These are phyloP conservation scores for Saccharomyces hybrid DNA, from an alignment of 1,139 yeast species.

Conservation along the genomic window DNA sequence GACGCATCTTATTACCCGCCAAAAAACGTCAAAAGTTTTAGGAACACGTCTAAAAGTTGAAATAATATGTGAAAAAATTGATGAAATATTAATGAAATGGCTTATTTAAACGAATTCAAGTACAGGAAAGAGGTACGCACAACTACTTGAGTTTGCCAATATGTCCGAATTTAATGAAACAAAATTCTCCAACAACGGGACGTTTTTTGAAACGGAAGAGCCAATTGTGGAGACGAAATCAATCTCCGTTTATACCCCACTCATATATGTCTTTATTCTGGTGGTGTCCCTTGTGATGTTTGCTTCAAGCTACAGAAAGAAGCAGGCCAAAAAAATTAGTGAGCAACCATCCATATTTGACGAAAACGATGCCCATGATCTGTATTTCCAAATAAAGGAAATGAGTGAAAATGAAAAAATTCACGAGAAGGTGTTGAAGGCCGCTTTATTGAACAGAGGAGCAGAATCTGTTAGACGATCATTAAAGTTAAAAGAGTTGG, in stretches of 20 bases:
- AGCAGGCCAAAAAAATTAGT: constrained; percentile 46
- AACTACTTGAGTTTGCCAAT: not conserved
- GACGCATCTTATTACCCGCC: not conserved
- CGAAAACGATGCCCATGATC: constrained; percentile 55
- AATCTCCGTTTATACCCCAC: constrained; percentile 79
- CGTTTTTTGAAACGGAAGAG: constrained; percentile 16
- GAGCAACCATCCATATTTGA: constrained; percentile 63
- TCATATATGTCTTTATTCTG: constrained; percentile 67
- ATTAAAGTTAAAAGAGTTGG: constrained; percentile 60
- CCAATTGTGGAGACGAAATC: constrained; percentile 29
- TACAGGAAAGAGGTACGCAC: not conserved
- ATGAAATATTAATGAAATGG: constrained; percentile 8
- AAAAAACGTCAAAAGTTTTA: not conserved
- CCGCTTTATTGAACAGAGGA: constrained; percentile 78
- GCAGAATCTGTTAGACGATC: constrained; percentile 89
- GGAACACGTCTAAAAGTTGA: constrained; percentile 6
- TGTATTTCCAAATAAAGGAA: constrained; percentile 53
- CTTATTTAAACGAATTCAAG: not conserved
- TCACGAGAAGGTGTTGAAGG: constrained; percentile 74
- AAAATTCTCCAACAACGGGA: constrained; percentile 4
- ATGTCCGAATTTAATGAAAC: constrained; percentile 1
- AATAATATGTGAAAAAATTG: constrained; percentile 7
- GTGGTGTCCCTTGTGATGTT: constrained; percentile 66
- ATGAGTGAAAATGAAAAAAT: constrained; percentile 46
- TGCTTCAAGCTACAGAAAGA: constrained; percentile 60